Evolutionary conservation across 2,329 filamentous ascomycete species (phyloP), one percentile per base, ranked within the genome.

Genomic region (Rosellinia necatrix): DNA sequence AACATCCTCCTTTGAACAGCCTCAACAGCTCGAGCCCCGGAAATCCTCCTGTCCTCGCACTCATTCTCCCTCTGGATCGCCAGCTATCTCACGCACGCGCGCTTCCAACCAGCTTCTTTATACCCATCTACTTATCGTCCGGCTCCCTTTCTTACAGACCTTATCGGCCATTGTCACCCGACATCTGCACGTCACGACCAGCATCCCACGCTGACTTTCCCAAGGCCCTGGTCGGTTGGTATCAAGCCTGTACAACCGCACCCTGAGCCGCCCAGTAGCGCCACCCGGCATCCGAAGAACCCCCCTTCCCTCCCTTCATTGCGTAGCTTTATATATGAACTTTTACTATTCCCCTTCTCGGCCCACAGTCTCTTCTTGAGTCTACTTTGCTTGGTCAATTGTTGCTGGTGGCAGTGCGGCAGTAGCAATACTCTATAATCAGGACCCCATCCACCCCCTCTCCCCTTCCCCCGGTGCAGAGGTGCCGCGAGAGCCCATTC

Each of bases 401-500:
- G 44, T 49, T 32, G 53, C 51, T 49, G 54, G 54, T 40, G 47
- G 50, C 48, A 41, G 41, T 38, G 32, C 49, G 41, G 53, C 47
- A 55, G 50, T 49, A 58, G 30, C 43, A 58, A 49, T 42, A 51
- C 32, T 47, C 53, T 44, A 48, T 53, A 46, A 38, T 46, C 47
- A 49, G 34, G 37, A n/a, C 42, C 42, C 13, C 21, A n/a, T n/a
- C n/a, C n/a, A n/a, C n/a, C n/a, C n/a, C n/a, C n/a, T n/a, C n/a
- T n/a, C n/a, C n/a, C n/a, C n/a, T n/a, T n/a, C 34, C 25, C 34
- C 49, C 48, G 57, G 60, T 62, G 55, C 57, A 58, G 49, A 61
- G 50, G 54, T 60, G 57, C 50, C 62, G 42, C 40, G 47, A 46
- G 56, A 63, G 52, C n/a, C 51, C 56, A 60, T 69, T 68, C 68